phyloP scores from a whole-genome alignment of 208 protist genomes.

The Crithidia expoeki region DNA sequence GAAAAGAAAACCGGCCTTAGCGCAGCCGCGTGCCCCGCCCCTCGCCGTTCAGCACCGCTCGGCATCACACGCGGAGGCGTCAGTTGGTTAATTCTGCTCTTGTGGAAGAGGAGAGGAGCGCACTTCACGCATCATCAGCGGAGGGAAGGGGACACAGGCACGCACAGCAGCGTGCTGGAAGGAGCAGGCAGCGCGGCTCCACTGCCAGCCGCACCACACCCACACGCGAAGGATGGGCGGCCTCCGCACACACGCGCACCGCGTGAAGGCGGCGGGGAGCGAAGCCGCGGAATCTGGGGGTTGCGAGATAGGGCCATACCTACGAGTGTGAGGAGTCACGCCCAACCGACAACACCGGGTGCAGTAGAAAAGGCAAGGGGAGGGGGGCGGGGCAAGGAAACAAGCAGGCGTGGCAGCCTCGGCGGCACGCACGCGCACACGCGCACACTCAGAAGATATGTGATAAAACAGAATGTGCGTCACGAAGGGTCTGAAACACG shows the following conservation, averaged over 20 bases:
- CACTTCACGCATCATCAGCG: constrained; percentile 49
- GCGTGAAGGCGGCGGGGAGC: too few species aligned
- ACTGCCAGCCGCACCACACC: background rate
- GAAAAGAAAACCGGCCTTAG: too few species aligned
- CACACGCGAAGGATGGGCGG: background rate
- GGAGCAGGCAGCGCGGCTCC: background rate
- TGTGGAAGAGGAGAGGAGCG: constrained; percentile 41
- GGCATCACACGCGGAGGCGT: constrained; percentile 20
- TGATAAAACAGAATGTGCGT: constrained; percentile 53
- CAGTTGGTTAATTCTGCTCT: constrained; percentile 50
- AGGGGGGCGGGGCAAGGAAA: background rate
- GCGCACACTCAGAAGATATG: constrained; percentile 74
- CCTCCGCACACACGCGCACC: background rate
- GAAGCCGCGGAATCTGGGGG: constrained; percentile 18
- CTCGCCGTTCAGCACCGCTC: constrained; percentile 31
- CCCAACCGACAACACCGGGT: constrained; percentile 53
- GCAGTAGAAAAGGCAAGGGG: background rate
- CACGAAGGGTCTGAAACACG: constrained; percentile 72
- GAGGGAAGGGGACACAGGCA: background rate
- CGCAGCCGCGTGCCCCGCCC: constrained; percentile 1
- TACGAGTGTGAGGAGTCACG: constrained; percentile 31
- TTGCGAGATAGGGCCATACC: constrained; percentile 40
- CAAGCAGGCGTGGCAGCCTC: background rate
- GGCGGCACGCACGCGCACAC: background rate
- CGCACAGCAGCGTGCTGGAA: background rate